Percentiles rank a stretch among this genome's conserved stretches.
phyloP scores from a whole-genome alignment of 75 land plant genomes.

The Larix kaempferi region DNA sequence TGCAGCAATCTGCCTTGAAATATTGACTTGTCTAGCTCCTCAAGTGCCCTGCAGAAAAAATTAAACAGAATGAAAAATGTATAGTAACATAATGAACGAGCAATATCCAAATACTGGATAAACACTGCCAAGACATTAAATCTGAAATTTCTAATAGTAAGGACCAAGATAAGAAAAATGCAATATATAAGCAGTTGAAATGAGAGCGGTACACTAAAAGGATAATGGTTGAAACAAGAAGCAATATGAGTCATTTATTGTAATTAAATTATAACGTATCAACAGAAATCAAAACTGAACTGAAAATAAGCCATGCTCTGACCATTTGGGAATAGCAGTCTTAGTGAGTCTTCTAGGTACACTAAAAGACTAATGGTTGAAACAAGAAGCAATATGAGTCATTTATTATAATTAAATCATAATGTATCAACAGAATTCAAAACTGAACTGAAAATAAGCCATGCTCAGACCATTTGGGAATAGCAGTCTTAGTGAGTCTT shows the following conservation, averaged over 20 bases:
- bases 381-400: no score
- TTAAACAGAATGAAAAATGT: not conserved
- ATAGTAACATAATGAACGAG: not conserved
- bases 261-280: not conserved
- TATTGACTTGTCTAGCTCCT: conserved; percentile 74
- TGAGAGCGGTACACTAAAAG: not conserved
- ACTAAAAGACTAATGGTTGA: no score
- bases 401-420: no score
- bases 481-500: no score
- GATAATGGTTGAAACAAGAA: no score
- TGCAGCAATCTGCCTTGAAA: conserved; percentile 96
- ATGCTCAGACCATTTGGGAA: no score
- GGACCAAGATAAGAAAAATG: not conserved
- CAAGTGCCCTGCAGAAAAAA: conserved; percentile 42
- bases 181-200: not conserved
- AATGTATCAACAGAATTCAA: no score
- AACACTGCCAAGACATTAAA: not conserved
- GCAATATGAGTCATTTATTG: not conserved
- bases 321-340: no score
- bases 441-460: no score
- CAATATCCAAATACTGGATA: not conserved
- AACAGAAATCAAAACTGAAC: no score
- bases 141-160: not conserved
- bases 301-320: no score
- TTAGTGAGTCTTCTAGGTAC: not conserved